Evolutionary conservation across 345 rosid genomes (phyloP), one percentile per base, ranked within the genome.

Genomic region (Eucalyptus virginea): DNA sequence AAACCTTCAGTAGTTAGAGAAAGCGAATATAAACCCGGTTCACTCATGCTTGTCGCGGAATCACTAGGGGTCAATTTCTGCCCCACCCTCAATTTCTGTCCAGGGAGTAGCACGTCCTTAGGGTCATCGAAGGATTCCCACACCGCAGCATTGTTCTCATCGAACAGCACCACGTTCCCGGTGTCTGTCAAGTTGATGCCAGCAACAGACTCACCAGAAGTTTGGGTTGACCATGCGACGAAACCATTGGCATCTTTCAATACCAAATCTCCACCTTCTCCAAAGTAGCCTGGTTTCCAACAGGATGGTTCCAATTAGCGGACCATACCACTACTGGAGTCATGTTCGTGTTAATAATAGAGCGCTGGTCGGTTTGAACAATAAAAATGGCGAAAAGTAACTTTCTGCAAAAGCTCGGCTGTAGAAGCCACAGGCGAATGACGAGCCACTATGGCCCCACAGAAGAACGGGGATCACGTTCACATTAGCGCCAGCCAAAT

Each of bases 51-150:
- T 50, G 87, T 28, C 15, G 52, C 49, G 21, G 88, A 87, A 67
- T 18, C 44, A 32, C 89, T 87, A 18, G 93, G 50, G 10, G 72
- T 67, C 62, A 93, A 86, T 67, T 65, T 87, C 87, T 88, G 87
- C 45, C 86, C 91, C 30, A 34, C 72, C 34, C 40, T 15, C 17
- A 91, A 42, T 51, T 51, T 58, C 48, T 90, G 92, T 4, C 90
- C 91, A 4, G 45, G 42, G 17, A 93, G 56, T 81, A 92, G 83
- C 30, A 80, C 21, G 52, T 90, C 88, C 19, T 85, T 92, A 5
- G 93, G 91, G 69, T 89, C 65, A 86, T 89, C 81, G 40, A 90
- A 91, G 18, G 89, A 87, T 45, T 92, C 90, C 94, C 91, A 92
- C 49, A 89, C 88, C 21, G 49, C 5, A 9, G 18, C 48, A 4